Evolutionary conservation across 495 filamentous ascomycete species (phyloP).

Genomic region (Wilcoxina mikolae): DNA sequence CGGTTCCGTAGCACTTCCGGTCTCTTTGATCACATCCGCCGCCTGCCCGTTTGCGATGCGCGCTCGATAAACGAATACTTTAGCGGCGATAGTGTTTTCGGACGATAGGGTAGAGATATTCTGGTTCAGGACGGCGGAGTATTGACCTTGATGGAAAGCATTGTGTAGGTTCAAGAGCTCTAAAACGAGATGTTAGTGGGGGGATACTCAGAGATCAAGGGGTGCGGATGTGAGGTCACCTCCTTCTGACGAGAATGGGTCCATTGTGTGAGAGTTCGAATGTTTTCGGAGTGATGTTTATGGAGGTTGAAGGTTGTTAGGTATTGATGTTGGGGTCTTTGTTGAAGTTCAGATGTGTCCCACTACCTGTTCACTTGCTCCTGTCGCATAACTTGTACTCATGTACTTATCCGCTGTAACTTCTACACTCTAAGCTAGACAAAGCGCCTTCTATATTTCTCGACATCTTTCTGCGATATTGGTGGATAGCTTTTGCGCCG

Average conservation of each 20-base stretch:
- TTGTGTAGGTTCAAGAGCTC: constrained; percentile 93
- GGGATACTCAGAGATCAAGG: background rate
- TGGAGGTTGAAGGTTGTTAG: background rate
- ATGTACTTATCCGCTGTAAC: too few species aligned
- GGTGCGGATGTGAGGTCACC: constrained; percentile 31
- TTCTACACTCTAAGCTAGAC: too few species aligned
- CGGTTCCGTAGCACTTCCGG: constrained; percentile 47
- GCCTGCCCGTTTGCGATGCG: constrained; percentile 66
- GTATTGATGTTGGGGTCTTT: background rate
- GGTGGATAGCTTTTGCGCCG: too few species aligned
- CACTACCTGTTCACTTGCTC: too few species aligned
- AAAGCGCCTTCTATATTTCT: too few species aligned
- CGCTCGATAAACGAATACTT: constrained; percentile 64
- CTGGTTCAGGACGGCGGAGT: constrained; percentile 65
- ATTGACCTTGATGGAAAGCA: constrained; percentile 87
- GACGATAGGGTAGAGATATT: constrained; percentile 58
- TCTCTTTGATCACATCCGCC: constrained; percentile 51
- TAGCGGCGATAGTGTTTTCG: constrained; percentile 63
- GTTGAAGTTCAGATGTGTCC: background rate
- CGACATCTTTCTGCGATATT: too few species aligned
- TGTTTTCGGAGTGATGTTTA: too few species aligned
- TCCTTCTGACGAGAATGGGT: constrained; percentile 89
- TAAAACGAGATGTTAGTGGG: constrained; percentile 27
- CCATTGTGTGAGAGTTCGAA: constrained; percentile 49
- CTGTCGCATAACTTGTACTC: too few species aligned